Percentiles rank a stretch among this genome's conserved stretches.
Evolutionary conservation across 2,329 filamentous ascomycete species (phyloP).

Genomic region (Claviceps digitariae): DNA sequence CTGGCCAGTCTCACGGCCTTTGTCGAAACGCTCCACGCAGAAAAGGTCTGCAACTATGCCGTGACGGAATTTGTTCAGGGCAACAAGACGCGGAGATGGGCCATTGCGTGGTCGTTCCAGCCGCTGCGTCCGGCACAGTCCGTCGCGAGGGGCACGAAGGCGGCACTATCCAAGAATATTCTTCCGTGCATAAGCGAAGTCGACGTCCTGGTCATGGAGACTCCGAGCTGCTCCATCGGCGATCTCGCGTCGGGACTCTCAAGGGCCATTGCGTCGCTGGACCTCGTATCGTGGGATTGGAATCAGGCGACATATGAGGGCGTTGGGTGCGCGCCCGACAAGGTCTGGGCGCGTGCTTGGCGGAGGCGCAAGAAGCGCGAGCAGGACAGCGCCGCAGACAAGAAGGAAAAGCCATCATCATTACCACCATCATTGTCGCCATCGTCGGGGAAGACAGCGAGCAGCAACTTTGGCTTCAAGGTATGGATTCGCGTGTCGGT

Average conservation of each 20-base stretch:
- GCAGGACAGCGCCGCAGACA: conserved; percentile 27
- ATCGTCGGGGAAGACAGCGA: conserved; percentile 18
- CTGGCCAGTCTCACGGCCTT: conserved; percentile 51
- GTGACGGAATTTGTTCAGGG: conserved; percentile 70
- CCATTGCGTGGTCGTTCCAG: conserved; percentile 74
- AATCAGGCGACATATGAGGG: conserved; percentile 38
- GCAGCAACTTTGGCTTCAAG: conserved; percentile 40
- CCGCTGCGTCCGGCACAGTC: conserved; percentile 45
- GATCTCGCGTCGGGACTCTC: conserved; percentile 23
- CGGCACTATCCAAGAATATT: conserved; percentile 23
- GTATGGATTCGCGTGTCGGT: conserved; percentile 32
- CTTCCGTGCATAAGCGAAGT: conserved; percentile 30
- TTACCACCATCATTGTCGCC: background rate
- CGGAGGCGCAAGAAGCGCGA: conserved; percentile 43
- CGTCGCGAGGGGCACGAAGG: conserved; percentile 30
- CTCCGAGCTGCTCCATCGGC: conserved; percentile 23
- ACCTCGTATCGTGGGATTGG: conserved; percentile 53
- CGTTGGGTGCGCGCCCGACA: conserved; percentile 48
- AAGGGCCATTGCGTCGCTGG: conserved; percentile 37
- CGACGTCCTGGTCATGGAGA: conserved; percentile 32
- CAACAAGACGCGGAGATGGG: conserved; percentile 71
- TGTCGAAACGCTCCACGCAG: conserved; percentile 43
- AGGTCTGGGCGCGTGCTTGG: conserved; percentile 69
- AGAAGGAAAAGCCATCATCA: background rate
- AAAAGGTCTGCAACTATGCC: conserved; percentile 62